Evolutionary conservation across 2,329 filamentous ascomycete genomes (phyloP).

Genomic region (Aspergillus tamarii): DNA sequence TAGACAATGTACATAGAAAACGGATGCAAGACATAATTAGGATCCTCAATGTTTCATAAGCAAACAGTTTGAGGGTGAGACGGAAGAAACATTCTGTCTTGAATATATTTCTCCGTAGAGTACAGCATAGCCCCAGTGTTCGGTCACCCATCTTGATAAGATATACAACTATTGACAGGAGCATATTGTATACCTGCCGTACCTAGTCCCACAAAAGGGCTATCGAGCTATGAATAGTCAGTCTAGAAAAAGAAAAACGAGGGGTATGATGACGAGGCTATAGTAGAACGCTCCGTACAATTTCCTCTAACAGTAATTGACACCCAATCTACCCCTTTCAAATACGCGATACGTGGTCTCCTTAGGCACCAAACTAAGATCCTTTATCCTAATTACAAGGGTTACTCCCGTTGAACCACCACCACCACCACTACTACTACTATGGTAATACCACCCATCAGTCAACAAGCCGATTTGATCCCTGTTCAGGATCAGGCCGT

Average conservation of each 20-base stretch:
- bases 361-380: not conserved
- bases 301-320: not conserved
- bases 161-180: constrained; percentile 5
- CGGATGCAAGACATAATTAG: constrained; percentile 5
- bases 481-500: not conserved
- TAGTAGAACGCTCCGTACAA: not conserved
- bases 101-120: constrained; percentile 3
- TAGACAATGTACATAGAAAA: constrained; percentile 7
- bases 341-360: not conserved
- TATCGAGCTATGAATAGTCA: not conserved
- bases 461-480: not conserved
- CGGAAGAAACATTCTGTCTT: not conserved
- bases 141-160: constrained; percentile 5
- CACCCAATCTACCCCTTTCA: not conserved
- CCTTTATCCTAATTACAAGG: not conserved
- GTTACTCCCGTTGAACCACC: too few species aligned
- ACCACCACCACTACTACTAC: not conserved
- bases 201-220: not conserved
- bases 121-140: constrained; percentile 4
- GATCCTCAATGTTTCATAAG: not conserved
- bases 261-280: not conserved
- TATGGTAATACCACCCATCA: not conserved
- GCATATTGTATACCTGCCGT: not conserved
- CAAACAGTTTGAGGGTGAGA: constrained; percentile 8
- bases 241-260: not conserved